phyloP scores from a whole-genome alignment of 208 protist genomes.

The Plasmodiophora brassicae region DNA sequence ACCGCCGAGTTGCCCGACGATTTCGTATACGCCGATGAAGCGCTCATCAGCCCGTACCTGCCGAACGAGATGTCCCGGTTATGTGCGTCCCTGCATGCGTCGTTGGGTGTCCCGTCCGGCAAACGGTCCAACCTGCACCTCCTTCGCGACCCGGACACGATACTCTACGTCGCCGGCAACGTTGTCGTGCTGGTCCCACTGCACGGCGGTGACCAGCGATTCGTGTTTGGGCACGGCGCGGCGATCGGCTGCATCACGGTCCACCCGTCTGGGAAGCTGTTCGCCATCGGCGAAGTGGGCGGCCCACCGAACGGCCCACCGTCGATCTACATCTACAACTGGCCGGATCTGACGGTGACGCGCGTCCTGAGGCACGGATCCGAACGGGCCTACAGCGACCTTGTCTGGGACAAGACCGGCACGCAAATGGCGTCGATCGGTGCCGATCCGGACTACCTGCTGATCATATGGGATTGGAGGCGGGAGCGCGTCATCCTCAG shows the following conservation, averaged over 20 bases:
- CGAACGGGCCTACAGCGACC: constrained; percentile 71
- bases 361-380: constrained; percentile 70
- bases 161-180: constrained; percentile 16
- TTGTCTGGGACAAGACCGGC: constrained; percentile 76
- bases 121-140: not conserved
- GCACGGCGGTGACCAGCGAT: not conserved
- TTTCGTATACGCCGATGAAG: not conserved
- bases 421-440: constrained; percentile 84
- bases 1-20: not conserved
- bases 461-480: constrained; percentile 91
- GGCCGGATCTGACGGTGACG: constrained; percentile 43
- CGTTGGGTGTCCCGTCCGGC: not conserved
- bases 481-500: constrained; percentile 75
- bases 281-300: constrained; percentile 38
- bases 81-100: not conserved
- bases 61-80: not conserved
- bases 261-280: constrained; percentile 23
- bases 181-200: not conserved
- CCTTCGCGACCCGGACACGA: not conserved
- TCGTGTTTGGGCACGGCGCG: constrained; percentile 30
- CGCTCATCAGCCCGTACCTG: not conserved
- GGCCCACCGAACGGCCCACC: too few relatives aligned
- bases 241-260: constrained; percentile 20
- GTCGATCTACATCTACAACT: constrained; percentile 41
- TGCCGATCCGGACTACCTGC: constrained; percentile 82